A percentile compares a stretch with the other conserved stretches of the same genome.
Evolutionary conservation across 345 rosid genomes (phyloP).

Genomic region (Aegle marmelos): DNA sequence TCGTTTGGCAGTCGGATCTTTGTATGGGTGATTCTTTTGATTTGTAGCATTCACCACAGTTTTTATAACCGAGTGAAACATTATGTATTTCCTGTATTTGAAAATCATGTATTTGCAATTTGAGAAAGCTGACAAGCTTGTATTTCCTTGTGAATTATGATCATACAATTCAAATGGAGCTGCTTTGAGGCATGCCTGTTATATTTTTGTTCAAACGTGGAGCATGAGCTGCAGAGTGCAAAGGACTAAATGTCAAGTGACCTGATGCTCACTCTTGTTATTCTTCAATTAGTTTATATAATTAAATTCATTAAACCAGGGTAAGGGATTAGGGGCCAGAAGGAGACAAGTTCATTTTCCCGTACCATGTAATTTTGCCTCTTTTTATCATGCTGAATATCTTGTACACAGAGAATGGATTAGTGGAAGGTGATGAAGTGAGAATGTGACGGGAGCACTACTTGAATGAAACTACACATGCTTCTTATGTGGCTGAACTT

Average conservation of each 20-base stretch:
- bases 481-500: not conserved
- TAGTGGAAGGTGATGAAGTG: not conserved
- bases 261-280: not conserved
- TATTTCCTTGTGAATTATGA: not conserved
- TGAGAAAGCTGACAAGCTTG: constrained; percentile 5
- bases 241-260: not conserved
- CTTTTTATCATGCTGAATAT: not conserved
- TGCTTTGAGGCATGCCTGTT: not conserved
- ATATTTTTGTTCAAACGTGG: not conserved
- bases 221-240: not conserved
- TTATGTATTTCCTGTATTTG: constrained; percentile 17
- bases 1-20: constrained; percentile 27
- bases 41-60: constrained; percentile 28
- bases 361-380: not conserved
- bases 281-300: not conserved
- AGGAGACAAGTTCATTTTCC: not conserved
- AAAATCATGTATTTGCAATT: constrained; percentile 18
- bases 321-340: not conserved
- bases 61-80: constrained; percentile 24
- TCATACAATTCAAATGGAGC: constrained; percentile 2
- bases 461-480: not conserved
- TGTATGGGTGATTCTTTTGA: constrained; percentile 37
- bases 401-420: not conserved
- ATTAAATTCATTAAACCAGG: not conserved
- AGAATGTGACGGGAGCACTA: not conserved